Base-by-base conservation (phyloP, 2,329 filamentous ascomycete genomes). In the Calonectria pauciramosa region DNA sequence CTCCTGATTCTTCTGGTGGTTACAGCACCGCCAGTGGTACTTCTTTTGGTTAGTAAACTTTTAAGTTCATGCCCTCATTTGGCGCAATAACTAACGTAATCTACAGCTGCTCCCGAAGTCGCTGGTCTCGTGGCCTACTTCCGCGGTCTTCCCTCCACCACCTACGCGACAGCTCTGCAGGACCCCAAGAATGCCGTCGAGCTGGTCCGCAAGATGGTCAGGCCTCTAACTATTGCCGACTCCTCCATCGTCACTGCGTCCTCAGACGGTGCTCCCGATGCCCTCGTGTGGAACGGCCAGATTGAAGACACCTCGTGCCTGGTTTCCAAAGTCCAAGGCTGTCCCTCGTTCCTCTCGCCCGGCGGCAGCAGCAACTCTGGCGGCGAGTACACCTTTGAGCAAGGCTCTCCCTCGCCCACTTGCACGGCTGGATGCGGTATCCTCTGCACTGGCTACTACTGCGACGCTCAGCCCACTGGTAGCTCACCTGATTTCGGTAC, bases 381-480 rank as follows among this genome's bases (percentile, higher is more conserved):
- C 7, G 56, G 56, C 23, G 10, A 26, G 18, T 63, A 63, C 34
- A 63, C 56, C 13, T 63, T 63, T 16, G 18, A 36, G 13, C n/a
- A 23, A 2, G 65, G 65, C 9, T 30, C 47, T 10, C 47, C 65
- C 2, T 52, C 47, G 32, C 65, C 65, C 11, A 54, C 65, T 6
- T 68, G 47, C 32, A 68, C 65, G 8, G 65, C 65, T 23, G 49
- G 14, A 14, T 68, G 65, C 5, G 65, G 65, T 41, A 47, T 38
- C 10, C 32, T 68, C 14, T 68, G 65, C 23, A 68, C 47, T 26
- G 65, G 65, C 4, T 68, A 54, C 65, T 68, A 54, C 47, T 68
- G 65, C 23, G 49, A 54, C 4, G 9, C 65, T 20, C 20, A 28
- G 14, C 65, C 65, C 9, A 68, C 65, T 2, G 65, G 65, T 5